Evolutionary conservation across 1,139 yeast species (phyloP), one percentile per base, ranked within the genome.

Genomic region (Lodderomyces elongisporus): DNA sequence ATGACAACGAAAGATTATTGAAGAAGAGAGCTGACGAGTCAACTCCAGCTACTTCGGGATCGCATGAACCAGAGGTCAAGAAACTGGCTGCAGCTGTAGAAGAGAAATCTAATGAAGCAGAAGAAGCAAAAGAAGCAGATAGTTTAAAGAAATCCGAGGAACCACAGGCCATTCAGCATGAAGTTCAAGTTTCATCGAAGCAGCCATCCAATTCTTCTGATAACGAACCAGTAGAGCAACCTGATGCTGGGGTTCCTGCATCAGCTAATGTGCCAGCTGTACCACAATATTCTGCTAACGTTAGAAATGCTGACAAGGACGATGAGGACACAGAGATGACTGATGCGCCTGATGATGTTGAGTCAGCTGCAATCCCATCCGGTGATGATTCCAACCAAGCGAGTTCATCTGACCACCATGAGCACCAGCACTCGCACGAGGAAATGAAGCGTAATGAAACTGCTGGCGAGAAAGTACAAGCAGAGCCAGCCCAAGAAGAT

Each of bases 201-300:
- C 22, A 7, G 10, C 22, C 22, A 10, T 7, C 22, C 14, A n/a
- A 7, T 24, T 7, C 7, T 13, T 9, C 14, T 6, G 10, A n/a
- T n/a, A n/a, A 24, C 14, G 10, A 13, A n/a, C 21, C 18, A 16
- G 34, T 10, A 6, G 24, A 33, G 20, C 36, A 30, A 28, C 33
- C 34, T 18, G 31, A 28, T 27, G 37, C 44, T 18, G 40, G 30
- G 25, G 18, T 33, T 14, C 37, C 39, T n/a, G 24, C 37, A 9
- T 33, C 31, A 28, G 30, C 34, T 28, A 15, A 32, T 9, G 34
- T 18, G 13, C 17, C 36, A 14, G 14, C 28, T 1, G 47, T 51
- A 7, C 56, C 58, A 6, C 53, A 46, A 30, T 51, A 53, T 33
- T 54, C 59, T 4, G 28, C 50, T 12, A 50, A 51, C 34, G 52